Base-by-base conservation (phyloP, 129 eudicot genomes). In the Cynara cardunculus region DNA sequence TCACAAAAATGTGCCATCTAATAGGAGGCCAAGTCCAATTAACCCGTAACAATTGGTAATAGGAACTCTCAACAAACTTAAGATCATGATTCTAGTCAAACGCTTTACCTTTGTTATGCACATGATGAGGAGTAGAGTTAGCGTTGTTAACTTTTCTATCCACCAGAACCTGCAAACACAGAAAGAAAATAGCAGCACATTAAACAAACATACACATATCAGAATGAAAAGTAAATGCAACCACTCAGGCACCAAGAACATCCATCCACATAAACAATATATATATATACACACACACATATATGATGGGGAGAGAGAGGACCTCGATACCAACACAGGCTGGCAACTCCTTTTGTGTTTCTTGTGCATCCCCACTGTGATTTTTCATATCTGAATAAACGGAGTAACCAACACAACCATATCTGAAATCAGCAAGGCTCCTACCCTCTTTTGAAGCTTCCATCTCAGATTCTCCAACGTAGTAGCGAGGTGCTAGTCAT, bases 331-430 rank as follows among this genome's bases (percentile, higher is more conserved):
- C 99, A 65, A 87, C 86, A 74, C 99, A 96, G 53, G 87, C 86
- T n/a, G 99, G 99, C 82, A 96, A 73, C 80, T 87, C 93, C 44
- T 90, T 83, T 78, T 80, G 87, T 6, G 85, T 71, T 78, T 87
- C 86, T 78, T 88, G 87, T 28, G 69, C 86, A 71, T 87, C 75
- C 16, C 68, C 75, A 37, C 72, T 6, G 14, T 79, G 81, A 56
- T 74, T 79, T 84, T 96, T 92, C 69, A 75, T 72, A 84, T 92
- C 97, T 0, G 89, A 26, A 85, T 92, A 92, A 78, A 91, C 88
- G n/a, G 99, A 96, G 83, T 92, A 96, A 82, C 99, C 99, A 81
- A 87, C 87, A 71, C 99, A 96, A 71, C 89, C 94, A 37, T 96
- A 96, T 80, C 81, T 88, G 82, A 92, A 96, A 83, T 96, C 99